phyloP scores from a whole-genome alignment of 78 protist species.

The Diacronema lutheri region DNA sequence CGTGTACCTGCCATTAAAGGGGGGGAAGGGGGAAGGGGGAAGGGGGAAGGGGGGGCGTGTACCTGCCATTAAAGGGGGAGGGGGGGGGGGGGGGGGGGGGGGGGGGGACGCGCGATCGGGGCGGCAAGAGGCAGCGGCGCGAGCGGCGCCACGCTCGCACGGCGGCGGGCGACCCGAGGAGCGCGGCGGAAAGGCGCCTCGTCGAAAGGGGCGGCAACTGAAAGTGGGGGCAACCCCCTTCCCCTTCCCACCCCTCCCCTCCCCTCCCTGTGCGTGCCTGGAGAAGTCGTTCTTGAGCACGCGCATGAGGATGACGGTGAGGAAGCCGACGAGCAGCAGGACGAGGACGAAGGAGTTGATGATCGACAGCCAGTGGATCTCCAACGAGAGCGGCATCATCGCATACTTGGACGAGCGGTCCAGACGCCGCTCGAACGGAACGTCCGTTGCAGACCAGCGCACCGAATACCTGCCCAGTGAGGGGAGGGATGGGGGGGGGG shows the following conservation, averaged over 20 bases:
- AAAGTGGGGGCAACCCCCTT: too few relatives aligned
- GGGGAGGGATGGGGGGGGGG: too few relatives aligned
- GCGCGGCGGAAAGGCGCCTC: too few relatives aligned
- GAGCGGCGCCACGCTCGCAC: too few relatives aligned
- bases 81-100: not conserved
- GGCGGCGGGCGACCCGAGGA: too few relatives aligned
- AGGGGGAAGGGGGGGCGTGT: too few relatives aligned
- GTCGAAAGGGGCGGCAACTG: too few relatives aligned
- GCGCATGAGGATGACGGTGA: conserved; percentile 84
- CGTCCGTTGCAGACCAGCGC: conserved; percentile 72
- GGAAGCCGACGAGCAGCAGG: conserved; percentile 80
- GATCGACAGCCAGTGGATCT: conserved; percentile 95
- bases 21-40: too few relatives aligned
- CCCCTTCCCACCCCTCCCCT: too few relatives aligned
- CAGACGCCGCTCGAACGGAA: conserved; percentile 48
- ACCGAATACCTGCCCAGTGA: conserved; percentile 91
- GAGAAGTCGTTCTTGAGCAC: conserved; percentile 85
- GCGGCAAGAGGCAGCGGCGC: not conserved
- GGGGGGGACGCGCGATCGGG: not conserved
- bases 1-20: not conserved
- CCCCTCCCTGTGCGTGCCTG: conserved; percentile 75
- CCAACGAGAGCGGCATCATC: conserved; percentile 64
- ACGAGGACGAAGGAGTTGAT: conserved; percentile 90
- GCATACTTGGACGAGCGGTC: conserved; percentile 25
- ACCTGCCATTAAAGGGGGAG: too few relatives aligned